Base-by-base conservation (phyloP, 306 rosid genomes). In the Lathyrus sativus region DNA sequence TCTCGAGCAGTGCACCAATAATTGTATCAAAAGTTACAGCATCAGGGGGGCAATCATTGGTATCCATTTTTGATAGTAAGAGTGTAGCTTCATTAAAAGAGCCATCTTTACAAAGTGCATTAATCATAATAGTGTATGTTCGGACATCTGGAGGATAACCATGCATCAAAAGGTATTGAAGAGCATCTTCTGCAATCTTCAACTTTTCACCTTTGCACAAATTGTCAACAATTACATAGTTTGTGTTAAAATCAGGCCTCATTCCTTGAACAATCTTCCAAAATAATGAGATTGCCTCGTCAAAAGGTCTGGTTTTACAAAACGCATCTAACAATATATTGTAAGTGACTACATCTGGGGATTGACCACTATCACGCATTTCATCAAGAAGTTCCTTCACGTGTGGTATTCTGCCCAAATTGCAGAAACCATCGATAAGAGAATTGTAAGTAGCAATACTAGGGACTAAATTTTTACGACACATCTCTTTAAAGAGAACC, bases 91-190 rank as follows among this genome's bases (percentile, higher is more conserved):
- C 84, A 75, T 53, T 72, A 24, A 51, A 72, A 44, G 72, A 51
- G 22, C 37, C 62, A 59, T 71, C 74, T 71, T 76, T 59, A 71
- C 84, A 80, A 51, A 80, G 80, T 29, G 64, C 78, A 61, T 57
- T 71, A 31, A 80, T 80, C 72, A 80, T 43, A 22, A 71, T 71
- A 28, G 80, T 80, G 62, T 80, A 80, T 43, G 84, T 75, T 51
- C 4, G 53, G 48, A 75, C 80, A 80, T 71, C 70, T 37, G 80
- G 78, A 65, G 12, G 11, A 49, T 56, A 75, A 2, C 78, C 74
- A 24, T 19, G 63, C 24, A 49, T 33, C 48, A 54, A 61, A 45
- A 80, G 78, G 55, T 66, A 60, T 60, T 61, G 72, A 72, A 70
- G 68, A 42, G 44, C 44, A 59, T 70, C 71, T 59, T 71, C 70